Evolutionary conservation across 352 stramenopile genomes (phyloP).

Genomic region (Phytopythium sindhum): DNA sequence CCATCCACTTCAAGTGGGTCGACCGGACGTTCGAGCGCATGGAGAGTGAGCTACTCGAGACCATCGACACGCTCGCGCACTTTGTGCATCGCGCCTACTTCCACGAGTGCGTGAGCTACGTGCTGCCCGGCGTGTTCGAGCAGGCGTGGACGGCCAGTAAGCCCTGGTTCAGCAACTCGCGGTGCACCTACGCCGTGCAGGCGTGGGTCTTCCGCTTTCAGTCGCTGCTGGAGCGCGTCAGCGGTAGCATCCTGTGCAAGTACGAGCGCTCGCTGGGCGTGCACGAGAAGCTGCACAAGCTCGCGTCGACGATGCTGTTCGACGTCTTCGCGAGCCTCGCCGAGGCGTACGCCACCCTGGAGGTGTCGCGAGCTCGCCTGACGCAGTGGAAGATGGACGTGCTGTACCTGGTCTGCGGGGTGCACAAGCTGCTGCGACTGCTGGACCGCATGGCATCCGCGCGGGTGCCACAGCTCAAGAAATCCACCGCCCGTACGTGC

Average conservation of each 20-base stretch:
- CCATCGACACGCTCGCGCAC: constrained; percentile 51
- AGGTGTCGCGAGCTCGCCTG: constrained; percentile 36
- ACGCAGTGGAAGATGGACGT: constrained; percentile 75
- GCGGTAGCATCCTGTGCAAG: constrained; percentile 30
- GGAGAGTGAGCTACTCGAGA: constrained; percentile 42
- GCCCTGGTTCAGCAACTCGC: constrained; percentile 57
- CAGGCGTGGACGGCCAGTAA: constrained; percentile 52
- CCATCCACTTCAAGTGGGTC: constrained; percentile 62
- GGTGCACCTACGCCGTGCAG: constrained; percentile 58
- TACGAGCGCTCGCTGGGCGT: constrained; percentile 55
- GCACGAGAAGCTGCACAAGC: constrained; percentile 62
- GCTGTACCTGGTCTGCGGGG: constrained; percentile 59
- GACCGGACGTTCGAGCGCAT: constrained; percentile 61
- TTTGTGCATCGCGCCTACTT: constrained; percentile 56
- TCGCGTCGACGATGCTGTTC: constrained; percentile 44
- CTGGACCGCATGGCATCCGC: constrained; percentile 53
- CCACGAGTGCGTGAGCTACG: constrained; percentile 43
- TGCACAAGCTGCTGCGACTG: constrained; percentile 43
- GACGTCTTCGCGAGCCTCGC: constrained; percentile 42
- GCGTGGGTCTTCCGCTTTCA: constrained; percentile 51
- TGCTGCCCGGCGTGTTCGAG: constrained; percentile 51
- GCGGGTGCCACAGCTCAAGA: constrained; percentile 9
- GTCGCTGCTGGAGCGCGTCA: constrained; percentile 38
- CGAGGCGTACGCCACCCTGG: constrained; percentile 43
- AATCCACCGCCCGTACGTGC: constrained; percentile 18